Base-by-base conservation (phyloP, 2,329 filamentous ascomycete genomes). In the Sporothrix pallida region DNA sequence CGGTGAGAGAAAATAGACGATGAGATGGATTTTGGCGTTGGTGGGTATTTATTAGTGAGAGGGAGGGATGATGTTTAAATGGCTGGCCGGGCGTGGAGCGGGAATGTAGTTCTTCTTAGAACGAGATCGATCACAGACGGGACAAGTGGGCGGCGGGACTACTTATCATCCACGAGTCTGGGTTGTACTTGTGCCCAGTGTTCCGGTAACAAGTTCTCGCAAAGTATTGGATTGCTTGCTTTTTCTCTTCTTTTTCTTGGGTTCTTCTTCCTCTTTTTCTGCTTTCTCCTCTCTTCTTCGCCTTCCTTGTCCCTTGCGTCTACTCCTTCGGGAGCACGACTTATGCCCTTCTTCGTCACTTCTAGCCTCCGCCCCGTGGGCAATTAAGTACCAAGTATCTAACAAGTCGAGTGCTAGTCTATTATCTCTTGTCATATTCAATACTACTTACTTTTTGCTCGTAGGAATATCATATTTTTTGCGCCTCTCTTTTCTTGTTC, bases 41-140 rank as follows among this genome's bases (percentile, higher is more conserved):
- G 60, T 37, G 31, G 31, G 31, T 67, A 6, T 44, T 48, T 46
- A 44, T 23, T 26, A 23, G 9, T 26, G 20, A 23, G 52, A 26
- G 23, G 52, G 62, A 17, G n/a, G 44, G 12, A 44, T n/a, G 62
- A 20, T 26, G 46, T 20, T 67, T 46, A 44, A 67, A 48, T 20
- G 42, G 62, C 46, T 63, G 60, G 62, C 42, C 23, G 37, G 62
- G 46, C n/a, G 60, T 26, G 12, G 62, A 67, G 62, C 6, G 42
- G 62, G 62, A 26, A 48, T 67, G 62, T 26, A n/a, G 42, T 48
- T 60, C 62, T 46, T 65, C 62, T 48, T 67, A 48, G 26, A 48
- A n/a, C 50, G 50, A 37, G 31, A 37, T 37, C 31, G 31, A 37
- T 37, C 31, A 37, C 31, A 37, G 31, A 37, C 31, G 31, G 31